phyloP scores from a whole-genome alignment of 495 filamentous ascomycete genomes.

The Bombardia bombarda region DNA sequence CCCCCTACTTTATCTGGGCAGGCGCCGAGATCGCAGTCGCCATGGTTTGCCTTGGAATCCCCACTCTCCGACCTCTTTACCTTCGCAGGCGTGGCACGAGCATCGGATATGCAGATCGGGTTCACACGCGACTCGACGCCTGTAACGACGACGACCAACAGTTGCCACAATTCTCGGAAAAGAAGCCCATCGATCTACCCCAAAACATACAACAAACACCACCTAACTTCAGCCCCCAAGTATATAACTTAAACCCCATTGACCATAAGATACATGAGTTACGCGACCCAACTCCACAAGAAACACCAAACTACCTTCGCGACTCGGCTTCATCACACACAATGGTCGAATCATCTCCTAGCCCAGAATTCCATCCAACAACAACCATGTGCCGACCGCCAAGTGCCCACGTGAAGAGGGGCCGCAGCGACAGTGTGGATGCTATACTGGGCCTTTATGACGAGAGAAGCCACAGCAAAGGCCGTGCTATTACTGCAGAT shows the following conservation, averaged over 20 bases:
- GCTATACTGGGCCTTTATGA: conserved; percentile 24
- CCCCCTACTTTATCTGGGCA: conserved; percentile 32
- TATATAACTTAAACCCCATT: no score
- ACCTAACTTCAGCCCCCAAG: background rate
- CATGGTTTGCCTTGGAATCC: conserved; percentile 32
- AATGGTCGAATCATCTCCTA: conserved; percentile 8
- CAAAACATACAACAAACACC: background rate
- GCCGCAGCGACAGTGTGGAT: conserved; percentile 23
- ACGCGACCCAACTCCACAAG: background rate
- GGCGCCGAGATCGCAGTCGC: conserved; percentile 33
- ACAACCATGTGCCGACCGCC: conserved; percentile 5
- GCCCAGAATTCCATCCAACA: background rate
- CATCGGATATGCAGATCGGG: conserved; percentile 10
- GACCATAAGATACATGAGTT: no score
- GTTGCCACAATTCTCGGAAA: conserved; percentile 21
- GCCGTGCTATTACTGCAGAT: no score
- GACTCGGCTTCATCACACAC: conserved; percentile 19
- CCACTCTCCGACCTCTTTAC: conserved; percentile 30
- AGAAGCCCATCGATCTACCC: conserved; percentile 4
- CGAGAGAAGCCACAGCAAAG: conserved; percentile 13
- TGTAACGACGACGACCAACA: conserved; percentile 12
- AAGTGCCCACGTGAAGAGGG: conserved; percentile 7
- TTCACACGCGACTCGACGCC: conserved; percentile 4
- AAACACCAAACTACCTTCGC: conserved; percentile 6
- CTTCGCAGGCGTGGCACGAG: conserved; percentile 19